Evolutionary conservation across 2,329 filamentous ascomycete species (phyloP).

Genomic region (Colletotrichum chrysophilum): DNA sequence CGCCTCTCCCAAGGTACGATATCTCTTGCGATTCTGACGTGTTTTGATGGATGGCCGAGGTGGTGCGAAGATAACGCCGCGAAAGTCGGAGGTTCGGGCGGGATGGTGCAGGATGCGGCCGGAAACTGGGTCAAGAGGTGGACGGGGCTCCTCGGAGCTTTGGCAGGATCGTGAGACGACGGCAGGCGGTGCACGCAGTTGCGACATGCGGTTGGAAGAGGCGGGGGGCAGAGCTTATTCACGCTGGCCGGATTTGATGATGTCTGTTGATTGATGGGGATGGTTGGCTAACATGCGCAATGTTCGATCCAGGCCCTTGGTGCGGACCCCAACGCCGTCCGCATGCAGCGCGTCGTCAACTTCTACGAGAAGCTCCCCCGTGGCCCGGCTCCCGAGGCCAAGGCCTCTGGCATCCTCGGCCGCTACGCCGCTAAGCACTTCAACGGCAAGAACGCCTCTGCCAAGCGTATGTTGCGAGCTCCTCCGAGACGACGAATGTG

Average conservation of each 20-base stretch:
- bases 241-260: not conserved
- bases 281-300: conserved; percentile 38
- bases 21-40: not conserved
- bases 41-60: conserved; percentile 7
- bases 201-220: not conserved
- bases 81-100: not conserved
- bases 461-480: conserved; percentile 73
- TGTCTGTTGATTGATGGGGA: not conserved
- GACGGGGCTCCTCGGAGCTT: conserved; percentile 14
- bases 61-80: not conserved
- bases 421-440: conserved; percentile 94
- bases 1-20: conserved; percentile 82
- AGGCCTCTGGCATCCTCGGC: conserved; percentile 82
- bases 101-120: not conserved
- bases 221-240: not conserved
- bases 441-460: conserved; percentile 83
- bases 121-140: not conserved
- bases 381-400: conserved; percentile 82
- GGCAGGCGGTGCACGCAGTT: not conserved
- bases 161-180: not conserved
- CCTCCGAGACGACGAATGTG: not conserved
- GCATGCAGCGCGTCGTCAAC: conserved; percentile 97
- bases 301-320: conserved; percentile 77
- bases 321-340: conserved; percentile 90
- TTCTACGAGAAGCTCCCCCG: conserved; percentile 99